Percentiles rank a stretch among this genome's conserved stretches.
Conservation (phyloP, 192 early-diverging fungal species). For the Pecoramyces ruminantium region DNA sequence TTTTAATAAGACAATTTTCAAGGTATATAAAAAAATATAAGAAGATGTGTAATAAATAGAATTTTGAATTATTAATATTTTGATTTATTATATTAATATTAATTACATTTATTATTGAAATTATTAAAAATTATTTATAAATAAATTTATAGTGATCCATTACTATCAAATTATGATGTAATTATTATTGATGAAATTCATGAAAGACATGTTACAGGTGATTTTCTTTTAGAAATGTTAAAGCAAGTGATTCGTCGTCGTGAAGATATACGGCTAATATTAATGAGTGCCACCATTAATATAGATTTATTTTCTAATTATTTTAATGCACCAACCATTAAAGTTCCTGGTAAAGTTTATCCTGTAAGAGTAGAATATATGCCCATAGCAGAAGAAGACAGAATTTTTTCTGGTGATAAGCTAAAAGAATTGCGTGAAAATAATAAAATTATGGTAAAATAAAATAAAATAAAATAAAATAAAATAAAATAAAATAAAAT, state of each 20-base stretch:
- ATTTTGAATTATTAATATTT: too few species aligned
- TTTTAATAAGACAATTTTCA: conserved; percentile 53
- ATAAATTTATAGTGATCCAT: conserved; percentile 36
- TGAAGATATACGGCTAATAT: background rate
- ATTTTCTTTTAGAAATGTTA: background rate
- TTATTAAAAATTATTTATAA: too few species aligned
- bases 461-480: too few species aligned
- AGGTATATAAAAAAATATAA: too few species aligned
- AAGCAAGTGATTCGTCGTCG: background rate
- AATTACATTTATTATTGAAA: too few species aligned
- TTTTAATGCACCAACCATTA: conserved; percentile 22
- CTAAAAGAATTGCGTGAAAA: conserved; percentile 18
- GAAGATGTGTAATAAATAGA: too few species aligned
- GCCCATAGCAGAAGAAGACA: conserved; percentile 30
- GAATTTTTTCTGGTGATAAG: conserved; percentile 31
- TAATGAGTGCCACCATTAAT: background rate
- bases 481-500: too few species aligned
- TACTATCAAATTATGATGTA: conserved; percentile 41
- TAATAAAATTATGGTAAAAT: conserved; percentile 5
- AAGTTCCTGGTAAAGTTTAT: conserved; percentile 51
- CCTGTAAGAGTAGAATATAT: conserved; percentile 41
- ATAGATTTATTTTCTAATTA: conserved; percentile 15
- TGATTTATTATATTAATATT: too few species aligned
- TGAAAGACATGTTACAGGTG: conserved; percentile 25
- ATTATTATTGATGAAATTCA: conserved; percentile 84